phyloP scores from a whole-genome alignment of 495 filamentous ascomycete species.

The Penicillium lagena region DNA sequence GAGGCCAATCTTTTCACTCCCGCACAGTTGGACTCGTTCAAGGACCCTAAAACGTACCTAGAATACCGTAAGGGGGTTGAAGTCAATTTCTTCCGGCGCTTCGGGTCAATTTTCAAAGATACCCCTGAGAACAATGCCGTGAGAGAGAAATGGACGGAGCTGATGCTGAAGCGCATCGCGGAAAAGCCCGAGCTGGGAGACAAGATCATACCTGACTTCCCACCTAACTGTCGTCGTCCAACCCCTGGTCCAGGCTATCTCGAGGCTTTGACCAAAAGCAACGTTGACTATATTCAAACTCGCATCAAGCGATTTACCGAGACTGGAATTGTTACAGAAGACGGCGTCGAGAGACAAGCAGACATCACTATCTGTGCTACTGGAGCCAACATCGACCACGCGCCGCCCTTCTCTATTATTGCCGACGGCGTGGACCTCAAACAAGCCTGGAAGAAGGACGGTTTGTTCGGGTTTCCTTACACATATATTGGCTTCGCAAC shows the following conservation, averaged over 20 bases:
- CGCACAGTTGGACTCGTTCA: conserved; percentile 42
- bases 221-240: conserved; percentile 60
- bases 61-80: conserved; percentile 46
- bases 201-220: conserved; percentile 57
- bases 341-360: conserved; percentile 42
- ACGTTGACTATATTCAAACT: conserved; percentile 53
- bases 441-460: conserved; percentile 42
- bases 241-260: conserved; percentile 70
- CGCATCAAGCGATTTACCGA: conserved; percentile 52
- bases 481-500: conserved; percentile 58
- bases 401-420: conserved; percentile 53
- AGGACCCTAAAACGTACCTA: conserved; percentile 42
- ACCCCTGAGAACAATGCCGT: conserved; percentile 42
- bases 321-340: conserved; percentile 48
- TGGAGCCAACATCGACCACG: conserved; percentile 54
- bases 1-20: conserved; percentile 44
- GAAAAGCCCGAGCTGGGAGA: conserved; percentile 49
- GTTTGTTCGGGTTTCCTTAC: conserved; percentile 53
- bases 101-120: conserved; percentile 48
- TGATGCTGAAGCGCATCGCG: conserved; percentile 44
- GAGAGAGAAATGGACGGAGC: conserved; percentile 42
- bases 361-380: conserved; percentile 65
- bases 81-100: conserved; percentile 50
- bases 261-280: conserved; percentile 57
- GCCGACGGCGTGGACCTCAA: conserved; percentile 44